Evolutionary conservation across 2,329 filamentous ascomycete genomes (phyloP).

Genomic region (Diplodia intermedia): DNA sequence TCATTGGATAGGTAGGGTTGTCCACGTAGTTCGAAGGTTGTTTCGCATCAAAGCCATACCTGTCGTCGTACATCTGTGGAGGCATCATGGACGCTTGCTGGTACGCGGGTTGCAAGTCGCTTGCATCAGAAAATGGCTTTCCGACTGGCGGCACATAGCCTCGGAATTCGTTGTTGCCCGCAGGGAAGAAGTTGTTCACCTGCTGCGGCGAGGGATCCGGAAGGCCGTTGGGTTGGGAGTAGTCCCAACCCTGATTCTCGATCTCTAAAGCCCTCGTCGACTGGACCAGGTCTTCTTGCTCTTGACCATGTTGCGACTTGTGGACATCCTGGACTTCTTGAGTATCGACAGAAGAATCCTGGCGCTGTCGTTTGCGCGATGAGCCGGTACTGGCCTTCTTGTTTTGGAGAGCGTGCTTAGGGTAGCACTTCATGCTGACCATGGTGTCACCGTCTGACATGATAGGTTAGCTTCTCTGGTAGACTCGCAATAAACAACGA

Average conservation of each 20-base stretch:
- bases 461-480: constrained; percentile 4
- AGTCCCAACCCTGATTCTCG: constrained; percentile 21
- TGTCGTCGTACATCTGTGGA: constrained; percentile 25
- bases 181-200: constrained; percentile 18
- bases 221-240: constrained; percentile 17
- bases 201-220: constrained; percentile 12
- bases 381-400: constrained; percentile 6
- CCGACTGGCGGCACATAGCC: neutral
- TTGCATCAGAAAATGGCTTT: neutral
- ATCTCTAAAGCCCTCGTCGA: constrained; percentile 26
- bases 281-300: constrained; percentile 21
- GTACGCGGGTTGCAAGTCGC: constrained; percentile 25
- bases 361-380: constrained; percentile 23
- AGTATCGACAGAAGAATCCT: constrained; percentile 24
- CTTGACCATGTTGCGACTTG: neutral
- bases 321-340: constrained; percentile 14
- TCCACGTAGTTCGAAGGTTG: constrained; percentile 21
- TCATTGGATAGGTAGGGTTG: constrained; percentile 24
- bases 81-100: constrained; percentile 27
- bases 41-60: constrained; percentile 28
- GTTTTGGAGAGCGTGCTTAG: constrained; percentile 30
- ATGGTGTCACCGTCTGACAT: constrained; percentile 23
- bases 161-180: constrained; percentile 8
- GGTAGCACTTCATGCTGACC: constrained; percentile 27
- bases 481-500: neutral